These are phyloP conservation scores for Cryptosporidium bovis DNA, from an alignment of 169 alveolate species.

Conservation along the genomic window DNA sequence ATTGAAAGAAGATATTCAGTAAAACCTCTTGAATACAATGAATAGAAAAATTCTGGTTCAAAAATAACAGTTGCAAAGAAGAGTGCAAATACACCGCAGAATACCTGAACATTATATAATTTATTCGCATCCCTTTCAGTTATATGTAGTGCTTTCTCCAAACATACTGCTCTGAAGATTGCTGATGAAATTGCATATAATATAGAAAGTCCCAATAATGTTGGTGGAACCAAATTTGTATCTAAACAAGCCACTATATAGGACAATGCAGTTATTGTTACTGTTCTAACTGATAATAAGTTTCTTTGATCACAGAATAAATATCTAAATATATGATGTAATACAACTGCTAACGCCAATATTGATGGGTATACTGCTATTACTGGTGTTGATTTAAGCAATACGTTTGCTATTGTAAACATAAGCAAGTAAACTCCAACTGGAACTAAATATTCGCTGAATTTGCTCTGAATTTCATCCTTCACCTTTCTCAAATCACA, in stretches of 20 bases:
- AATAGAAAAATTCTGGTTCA: conserved; percentile 68
- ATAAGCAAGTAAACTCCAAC: conserved; percentile 88
- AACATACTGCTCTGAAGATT: conserved; percentile 90
- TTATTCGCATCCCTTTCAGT: conserved; percentile 91
- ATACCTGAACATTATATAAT: conserved; percentile 92
- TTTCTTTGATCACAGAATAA: conserved; percentile 93
- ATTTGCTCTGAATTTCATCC: conserved; percentile 74
- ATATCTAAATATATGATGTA: conserved; percentile 92
- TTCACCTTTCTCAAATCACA: conserved; percentile 84
- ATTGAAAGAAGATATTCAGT: conserved; percentile 44
- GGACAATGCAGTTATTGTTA: conserved; percentile 86
- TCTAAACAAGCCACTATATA: conserved; percentile 90
- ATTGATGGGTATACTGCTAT: conserved; percentile 91
- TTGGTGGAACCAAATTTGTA: conserved; percentile 89
- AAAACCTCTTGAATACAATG: conserved; percentile 55
- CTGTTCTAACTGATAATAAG: conserved; percentile 91
- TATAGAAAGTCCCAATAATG: conserved; percentile 88
- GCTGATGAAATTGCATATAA: conserved; percentile 91
- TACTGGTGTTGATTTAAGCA: conserved; percentile 89
- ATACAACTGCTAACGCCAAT: conserved; percentile 92
- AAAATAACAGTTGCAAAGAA: conserved; percentile 84
- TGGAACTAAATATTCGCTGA: conserved; percentile 84
- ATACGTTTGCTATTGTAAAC: conserved; percentile 90
- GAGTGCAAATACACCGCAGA: conserved; percentile 87
- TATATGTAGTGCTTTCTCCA: conserved; percentile 91